Evolutionary conservation across 192 early-diverging fungal genomes (phyloP).

Genomic region (Entomortierella beljakovae): DNA sequence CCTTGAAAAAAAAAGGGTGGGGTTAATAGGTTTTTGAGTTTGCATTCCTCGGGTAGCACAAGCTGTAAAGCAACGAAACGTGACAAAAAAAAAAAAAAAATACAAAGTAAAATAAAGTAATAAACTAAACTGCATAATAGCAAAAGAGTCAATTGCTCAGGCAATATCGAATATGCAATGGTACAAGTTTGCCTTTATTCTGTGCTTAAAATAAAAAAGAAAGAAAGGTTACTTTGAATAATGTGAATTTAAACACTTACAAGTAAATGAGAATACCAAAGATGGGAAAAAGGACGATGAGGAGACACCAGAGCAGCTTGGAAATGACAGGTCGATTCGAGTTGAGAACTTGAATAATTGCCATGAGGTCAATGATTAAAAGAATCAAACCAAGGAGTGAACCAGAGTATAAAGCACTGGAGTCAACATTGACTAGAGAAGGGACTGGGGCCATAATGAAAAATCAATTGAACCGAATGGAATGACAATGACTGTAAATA

Average conservation of each 20-base stretch:
- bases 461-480: neutral
- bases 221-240: neutral
- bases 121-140: neutral
- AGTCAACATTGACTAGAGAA: neutral
- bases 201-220: neutral
- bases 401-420: slow-evolving; percentile 33
- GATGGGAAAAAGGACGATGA: slow-evolving; percentile 72
- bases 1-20: neutral
- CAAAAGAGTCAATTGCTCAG: neutral
- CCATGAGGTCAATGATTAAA: slow-evolving; percentile 69
- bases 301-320: slow-evolving; percentile 66
- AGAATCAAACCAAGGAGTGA: slow-evolving; percentile 37
- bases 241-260: slow-evolving; percentile 55
- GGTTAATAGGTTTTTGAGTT: neutral
- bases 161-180: neutral
- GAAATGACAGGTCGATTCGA: slow-evolving; percentile 56
- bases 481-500: neutral
- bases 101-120: neutral
- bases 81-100: slow-evolving; percentile 2
- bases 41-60: neutral
- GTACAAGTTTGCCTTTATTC: neutral
- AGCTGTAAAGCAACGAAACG: neutral
- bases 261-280: slow-evolving; percentile 67
- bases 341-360: slow-evolving; percentile 67
- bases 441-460: slow-evolving; percentile 17